phyloP scores from a whole-genome alignment of 805 yeast genomes.

The Monosporozyma aerobia region DNA sequence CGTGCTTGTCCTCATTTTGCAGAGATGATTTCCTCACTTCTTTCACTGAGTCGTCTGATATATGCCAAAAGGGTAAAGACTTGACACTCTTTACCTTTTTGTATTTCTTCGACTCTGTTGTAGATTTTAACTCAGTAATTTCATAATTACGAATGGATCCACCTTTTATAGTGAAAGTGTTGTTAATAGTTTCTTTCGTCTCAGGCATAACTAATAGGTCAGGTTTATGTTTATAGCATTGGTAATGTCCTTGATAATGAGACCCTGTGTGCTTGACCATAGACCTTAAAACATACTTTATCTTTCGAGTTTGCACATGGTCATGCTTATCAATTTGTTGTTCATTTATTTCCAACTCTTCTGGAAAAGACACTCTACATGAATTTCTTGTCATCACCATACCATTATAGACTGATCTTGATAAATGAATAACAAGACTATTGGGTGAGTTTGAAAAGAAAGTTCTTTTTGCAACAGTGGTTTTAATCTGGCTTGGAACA shows the following conservation, averaged over 20 bases:
- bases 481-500: constrained; percentile 39
- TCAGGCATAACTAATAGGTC: constrained; percentile 30
- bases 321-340: constrained; percentile 9
- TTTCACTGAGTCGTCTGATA: constrained; percentile 64
- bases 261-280: constrained; percentile 81
- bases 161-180: not conserved
- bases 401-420: constrained; percentile 71
- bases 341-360: constrained; percentile 42
- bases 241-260: constrained; percentile 84
- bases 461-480: constrained; percentile 61
- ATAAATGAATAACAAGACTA: constrained; percentile 69
- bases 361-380: constrained; percentile 61
- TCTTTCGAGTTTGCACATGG: constrained; percentile 17
- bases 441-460: constrained; percentile 58
- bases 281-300: constrained; percentile 55
- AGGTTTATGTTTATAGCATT: constrained; percentile 76
- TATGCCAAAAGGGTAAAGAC: constrained; percentile 70
- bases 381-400: constrained; percentile 62
- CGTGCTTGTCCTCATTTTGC: constrained; percentile 62
- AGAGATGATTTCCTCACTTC: constrained; percentile 55
- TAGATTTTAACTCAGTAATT: not conserved
- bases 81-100: constrained; percentile 48
- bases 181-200: not conserved
- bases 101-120: constrained; percentile 22
- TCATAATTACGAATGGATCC: not conserved